phyloP scores from a whole-genome alignment of 1,139 yeast genomes.

The Candida freyschussii region DNA sequence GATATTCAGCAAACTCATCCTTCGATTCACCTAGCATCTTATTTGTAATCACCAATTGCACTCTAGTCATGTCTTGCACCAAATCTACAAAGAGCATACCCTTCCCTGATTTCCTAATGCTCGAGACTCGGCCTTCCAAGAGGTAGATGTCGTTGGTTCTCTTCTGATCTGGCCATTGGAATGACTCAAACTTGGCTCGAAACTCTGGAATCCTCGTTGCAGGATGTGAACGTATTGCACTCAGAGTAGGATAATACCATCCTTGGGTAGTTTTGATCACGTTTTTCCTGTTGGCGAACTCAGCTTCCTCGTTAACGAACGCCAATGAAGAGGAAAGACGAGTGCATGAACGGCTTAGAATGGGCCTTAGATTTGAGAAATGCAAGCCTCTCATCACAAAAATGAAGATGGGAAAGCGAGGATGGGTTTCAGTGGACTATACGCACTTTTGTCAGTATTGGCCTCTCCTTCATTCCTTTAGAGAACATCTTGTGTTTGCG shows the following conservation, averaged over 20 bases:
- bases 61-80: conserved; percentile 46
- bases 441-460: too few relatives aligned
- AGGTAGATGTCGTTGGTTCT: conserved; percentile 21
- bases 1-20: conserved; percentile 42
- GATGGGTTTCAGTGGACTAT: too few relatives aligned
- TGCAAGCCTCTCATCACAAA: too few relatives aligned
- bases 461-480: conserved; percentile 1
- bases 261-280: conserved; percentile 6
- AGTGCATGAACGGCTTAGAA: too few relatives aligned
- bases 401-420: too few relatives aligned
- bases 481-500: conserved; percentile 1
- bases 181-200: conserved; percentile 22
- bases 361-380: too few relatives aligned
- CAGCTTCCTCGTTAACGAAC: conserved; percentile 31
- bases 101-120: conserved; percentile 60
- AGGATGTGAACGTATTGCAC: conserved; percentile 5
- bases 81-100: conserved; percentile 66
- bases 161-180: conserved; percentile 23
- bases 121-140: conserved; percentile 52
- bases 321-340: conserved; percentile 15
- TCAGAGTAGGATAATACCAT: conserved; percentile 21
- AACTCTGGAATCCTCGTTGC: conserved; percentile 31
- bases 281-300: conserved; percentile 38
- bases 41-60: conserved; percentile 61
- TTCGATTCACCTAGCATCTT: conserved; percentile 37